Conservation (phyloP, 2,329 filamentous ascomycete genomes). For the Fusarium anguioides region DNA sequence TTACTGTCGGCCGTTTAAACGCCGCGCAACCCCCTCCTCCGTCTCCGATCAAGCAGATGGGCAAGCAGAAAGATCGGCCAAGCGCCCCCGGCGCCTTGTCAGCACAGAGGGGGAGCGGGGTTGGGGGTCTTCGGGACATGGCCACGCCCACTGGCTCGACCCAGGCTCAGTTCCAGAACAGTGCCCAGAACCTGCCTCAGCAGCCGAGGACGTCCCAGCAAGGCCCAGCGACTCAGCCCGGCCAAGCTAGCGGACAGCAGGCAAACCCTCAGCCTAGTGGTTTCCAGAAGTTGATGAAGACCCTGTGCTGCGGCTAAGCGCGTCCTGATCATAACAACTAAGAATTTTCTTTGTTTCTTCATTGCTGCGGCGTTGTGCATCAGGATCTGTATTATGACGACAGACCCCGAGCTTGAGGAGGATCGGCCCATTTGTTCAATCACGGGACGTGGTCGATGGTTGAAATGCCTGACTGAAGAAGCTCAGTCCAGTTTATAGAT, state of each 20-base stretch:
- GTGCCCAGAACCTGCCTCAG: conserved; percentile 84
- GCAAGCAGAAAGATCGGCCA: conserved; percentile 79
- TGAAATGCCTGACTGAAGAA: conserved; percentile 19
- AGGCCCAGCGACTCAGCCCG: conserved; percentile 66
- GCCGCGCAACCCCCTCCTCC: conserved; percentile 90
- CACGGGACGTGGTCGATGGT: conserved; percentile 17
- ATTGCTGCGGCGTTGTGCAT: conserved; percentile 45
- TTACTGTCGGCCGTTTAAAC: conserved; percentile 92
- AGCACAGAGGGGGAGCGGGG: conserved; percentile 81
- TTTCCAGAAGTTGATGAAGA: conserved; percentile 93
- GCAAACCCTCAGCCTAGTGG: conserved; percentile 81
- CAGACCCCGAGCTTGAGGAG: conserved; percentile 25
- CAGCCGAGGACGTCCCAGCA: conserved; percentile 72
- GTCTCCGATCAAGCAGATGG: conserved; percentile 83
- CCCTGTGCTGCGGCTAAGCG: conserved; percentile 84
- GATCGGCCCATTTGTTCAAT: conserved; percentile 3
- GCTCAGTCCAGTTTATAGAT: conserved; percentile 1
- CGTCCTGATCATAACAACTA: conserved; percentile 32
- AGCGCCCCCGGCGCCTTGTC: conserved; percentile 79
- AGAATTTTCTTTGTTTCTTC: conserved; percentile 47
- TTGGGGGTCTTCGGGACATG: conserved; percentile 78
- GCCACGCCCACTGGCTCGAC: conserved; percentile 89
- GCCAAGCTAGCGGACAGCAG: conserved; percentile 65
- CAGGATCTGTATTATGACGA: conserved; percentile 33
- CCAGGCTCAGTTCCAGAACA: conserved; percentile 96